Conservation (phyloP, 2,329 filamentous ascomycete species). For the Clarireedia homoeocarpa region DNA sequence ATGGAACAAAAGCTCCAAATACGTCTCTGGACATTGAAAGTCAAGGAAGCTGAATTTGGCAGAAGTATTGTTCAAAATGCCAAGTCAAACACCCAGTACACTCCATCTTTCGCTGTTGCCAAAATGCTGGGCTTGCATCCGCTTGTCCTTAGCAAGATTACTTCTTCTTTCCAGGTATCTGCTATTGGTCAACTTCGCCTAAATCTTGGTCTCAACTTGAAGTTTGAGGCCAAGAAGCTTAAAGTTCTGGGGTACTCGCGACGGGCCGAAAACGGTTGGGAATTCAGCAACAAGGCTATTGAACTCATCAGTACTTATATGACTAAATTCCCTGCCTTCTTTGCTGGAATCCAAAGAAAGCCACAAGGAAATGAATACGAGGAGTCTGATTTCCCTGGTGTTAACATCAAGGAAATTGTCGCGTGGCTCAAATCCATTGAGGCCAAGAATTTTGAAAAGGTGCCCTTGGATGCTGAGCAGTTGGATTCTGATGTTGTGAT, state of each 20-base stretch:
- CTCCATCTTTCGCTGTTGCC: constrained; percentile 82
- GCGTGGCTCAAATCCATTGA: constrained; percentile 89
- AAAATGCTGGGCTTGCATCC: constrained; percentile 75
- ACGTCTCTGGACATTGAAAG: constrained; percentile 63
- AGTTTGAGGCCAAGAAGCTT: constrained; percentile 90
- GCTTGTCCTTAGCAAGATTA: constrained; percentile 88
- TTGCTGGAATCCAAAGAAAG: constrained; percentile 78
- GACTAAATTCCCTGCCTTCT: constrained; percentile 90
- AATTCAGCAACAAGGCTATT: constrained; percentile 83
- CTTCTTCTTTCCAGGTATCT: constrained; percentile 82
- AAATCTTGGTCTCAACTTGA: constrained; percentile 90
- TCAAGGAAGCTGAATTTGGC: constrained; percentile 74
- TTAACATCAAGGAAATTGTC: constrained; percentile 86
- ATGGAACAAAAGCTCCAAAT: constrained; percentile 68
- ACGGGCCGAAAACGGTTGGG: constrained; percentile 82
- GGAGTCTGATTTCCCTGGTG: constrained; percentile 76
- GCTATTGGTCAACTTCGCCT: constrained; percentile 68
- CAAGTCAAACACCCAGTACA: constrained; percentile 66
- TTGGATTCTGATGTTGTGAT: constrained; percentile 86
- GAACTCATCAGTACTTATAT: constrained; percentile 81
- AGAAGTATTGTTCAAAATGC: constrained; percentile 63
- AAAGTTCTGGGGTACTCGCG: constrained; percentile 95
- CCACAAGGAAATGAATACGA: constrained; percentile 77
- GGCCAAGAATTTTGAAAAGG: constrained; percentile 84
- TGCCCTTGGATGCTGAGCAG: constrained; percentile 94